Conservation (phyloP, 371 early-diverging fungal genomes). For the Rhizomucor pusillus region DNA sequence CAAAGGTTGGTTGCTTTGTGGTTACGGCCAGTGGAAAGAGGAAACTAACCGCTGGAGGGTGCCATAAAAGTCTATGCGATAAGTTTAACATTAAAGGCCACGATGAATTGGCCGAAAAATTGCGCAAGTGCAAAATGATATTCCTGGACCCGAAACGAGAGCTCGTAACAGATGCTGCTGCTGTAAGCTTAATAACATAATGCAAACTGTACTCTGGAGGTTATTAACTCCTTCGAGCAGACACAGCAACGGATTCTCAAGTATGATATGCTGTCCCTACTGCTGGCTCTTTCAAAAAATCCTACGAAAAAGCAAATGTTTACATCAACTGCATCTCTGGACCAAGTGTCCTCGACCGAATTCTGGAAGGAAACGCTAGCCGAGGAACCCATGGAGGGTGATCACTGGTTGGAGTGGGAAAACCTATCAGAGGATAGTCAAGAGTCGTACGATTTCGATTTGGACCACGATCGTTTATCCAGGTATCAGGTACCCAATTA, state of each 20-base stretch:
- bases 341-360: background rate
- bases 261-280: constrained; percentile 16
- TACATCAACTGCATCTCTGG: background rate
- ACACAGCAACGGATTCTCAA: constrained; percentile 8
- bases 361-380: constrained; percentile 23
- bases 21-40: no score
- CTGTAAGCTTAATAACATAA: background rate
- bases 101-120: constrained; percentile 6
- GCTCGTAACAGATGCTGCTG: background rate
- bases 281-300: constrained; percentile 11
- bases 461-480: constrained; percentile 10
- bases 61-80: constrained; percentile 8
- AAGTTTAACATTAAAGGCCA: constrained; percentile 16
- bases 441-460: constrained; percentile 16
- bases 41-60: background rate
- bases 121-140: constrained; percentile 1
- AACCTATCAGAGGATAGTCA: background rate
- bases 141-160: constrained; percentile 3
- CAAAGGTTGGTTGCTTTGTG: constrained; percentile 1
- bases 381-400: constrained; percentile 33
- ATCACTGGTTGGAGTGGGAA: constrained; percentile 25
- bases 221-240: constrained; percentile 1
- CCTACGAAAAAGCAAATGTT: background rate
- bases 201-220: background rate
- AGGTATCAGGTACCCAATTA: no score